These are phyloP conservation scores for Exserohilum turcica DNA, from an alignment of 2,329 filamentous ascomycete genomes.

Conservation along the genomic window DNA sequence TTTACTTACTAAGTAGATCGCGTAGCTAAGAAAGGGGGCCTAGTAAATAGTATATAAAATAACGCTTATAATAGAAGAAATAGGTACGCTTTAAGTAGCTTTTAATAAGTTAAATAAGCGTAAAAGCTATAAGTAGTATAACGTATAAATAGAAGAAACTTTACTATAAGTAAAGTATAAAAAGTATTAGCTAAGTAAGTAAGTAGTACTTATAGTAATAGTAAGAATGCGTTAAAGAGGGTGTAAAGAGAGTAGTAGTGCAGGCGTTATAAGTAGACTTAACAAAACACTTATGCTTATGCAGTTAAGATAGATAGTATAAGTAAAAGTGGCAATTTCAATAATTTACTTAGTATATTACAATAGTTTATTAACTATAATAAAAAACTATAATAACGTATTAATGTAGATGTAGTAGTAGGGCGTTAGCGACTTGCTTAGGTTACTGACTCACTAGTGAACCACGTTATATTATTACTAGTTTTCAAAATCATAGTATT, in stretches of 20 bases:
- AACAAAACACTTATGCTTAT: neutral
- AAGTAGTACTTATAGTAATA: neutral
- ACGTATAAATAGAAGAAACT: too few relatives aligned
- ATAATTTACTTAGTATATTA: neutral
- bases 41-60: too few relatives aligned
- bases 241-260: neutral
- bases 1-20: too few relatives aligned
- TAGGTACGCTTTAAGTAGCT: too few relatives aligned
- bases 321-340: neutral
- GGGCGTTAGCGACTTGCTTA: neutral
- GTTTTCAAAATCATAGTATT: too few relatives aligned
- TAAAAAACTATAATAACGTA: neutral
- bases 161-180: too few relatives aligned
- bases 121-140: too few relatives aligned
- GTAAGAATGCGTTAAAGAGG: neutral
- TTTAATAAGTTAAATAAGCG: too few relatives aligned
- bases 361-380: neutral
- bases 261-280: neutral
- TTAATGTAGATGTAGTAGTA: neutral
- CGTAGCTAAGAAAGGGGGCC: too few relatives aligned
- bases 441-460: neutral
- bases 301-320: neutral
- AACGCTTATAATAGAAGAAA: too few relatives aligned
- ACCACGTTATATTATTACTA: too few relatives aligned
- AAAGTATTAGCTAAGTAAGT: neutral